These are phyloP conservation scores for Pestalotiopsis fici DNA, from an alignment of 2,329 filamentous ascomycete genomes.

Conservation along the genomic window DNA sequence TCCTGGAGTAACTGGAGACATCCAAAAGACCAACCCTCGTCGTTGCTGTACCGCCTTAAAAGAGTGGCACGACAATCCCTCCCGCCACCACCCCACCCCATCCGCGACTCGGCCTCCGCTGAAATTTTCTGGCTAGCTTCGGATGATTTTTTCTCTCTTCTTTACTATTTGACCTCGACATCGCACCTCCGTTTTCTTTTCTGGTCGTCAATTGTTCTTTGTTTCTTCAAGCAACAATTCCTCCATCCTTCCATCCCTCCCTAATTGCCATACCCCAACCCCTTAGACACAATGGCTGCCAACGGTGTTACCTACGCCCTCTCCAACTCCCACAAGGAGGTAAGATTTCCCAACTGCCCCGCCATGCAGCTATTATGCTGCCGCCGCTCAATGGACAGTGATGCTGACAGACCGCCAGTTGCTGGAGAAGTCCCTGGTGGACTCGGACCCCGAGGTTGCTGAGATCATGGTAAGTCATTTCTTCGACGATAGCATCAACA, in stretches of 20 bases:
- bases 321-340: constrained; percentile 35
- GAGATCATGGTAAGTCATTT: constrained; percentile 81
- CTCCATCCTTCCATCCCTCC: neutral
- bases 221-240: neutral
- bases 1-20: neutral
- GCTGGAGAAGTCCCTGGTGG: constrained; percentile 92
- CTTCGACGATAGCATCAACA: constrained; percentile 1
- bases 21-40: neutral
- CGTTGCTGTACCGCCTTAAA: neutral
- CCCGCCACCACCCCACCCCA: neutral
- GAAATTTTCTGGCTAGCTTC: constrained; percentile 1
- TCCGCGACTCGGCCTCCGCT: neutral
- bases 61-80: neutral
- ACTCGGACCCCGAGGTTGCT: constrained; percentile 91
- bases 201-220: neutral
- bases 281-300: constrained; percentile 27
- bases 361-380: neutral
- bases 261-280: neutral
- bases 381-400: constrained; percentile 31
- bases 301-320: constrained; percentile 32
- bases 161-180: neutral
- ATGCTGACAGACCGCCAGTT: constrained; percentile 58
- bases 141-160: neutral
- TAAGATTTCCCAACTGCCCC: constrained; percentile 16
- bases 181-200: neutral